Base-by-base conservation (phyloP, 495 filamentous ascomycete genomes). In the Pyrenula massariospora region DNA sequence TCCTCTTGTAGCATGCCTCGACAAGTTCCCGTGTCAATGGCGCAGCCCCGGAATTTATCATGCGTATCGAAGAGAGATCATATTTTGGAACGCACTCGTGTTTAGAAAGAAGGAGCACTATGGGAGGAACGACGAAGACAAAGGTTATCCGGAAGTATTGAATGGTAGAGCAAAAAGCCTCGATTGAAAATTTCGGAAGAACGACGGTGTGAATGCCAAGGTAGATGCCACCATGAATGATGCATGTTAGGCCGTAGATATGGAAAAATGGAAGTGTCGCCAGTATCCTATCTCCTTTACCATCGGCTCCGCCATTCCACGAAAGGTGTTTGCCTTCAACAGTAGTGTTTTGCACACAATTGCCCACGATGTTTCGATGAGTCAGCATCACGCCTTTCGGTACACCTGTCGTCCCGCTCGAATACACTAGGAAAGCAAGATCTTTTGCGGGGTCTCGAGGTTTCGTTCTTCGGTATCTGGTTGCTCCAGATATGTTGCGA, bases 301-400 rank as follows among this genome's bases (percentile, higher is more conserved):
- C 25, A 20, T 15, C 12, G 8, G 20, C n/a, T 59, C 50, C 0
- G 5, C 80, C 81, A 50, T 83, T 70, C 68, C 82, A 83, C 2
- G 65, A 73, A 57, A 89, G 64, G 50, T 86, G 74, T 0, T 70
- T 71, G 1, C 71, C 77, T 42, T 95, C 89, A 1, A 73, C 79
- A 23, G 72, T 70, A 10, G 69, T 74, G 10, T 81, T 64, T 69
- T 80, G 77, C 54, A 84, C 57, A 8, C 77, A 65, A 66, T 96
- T 93, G 59, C 88, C 70, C 2, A 92, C 75, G 52, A 96, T 83
- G 68, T 96, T 96, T 54, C 68, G 62, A 65, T 97, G 92, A 48
- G 79, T 86, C 10, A 96, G 72, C 82, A 88, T 87, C n/a, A 96
- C 92, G 19, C 92, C 92, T 70, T 97, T 96, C 1, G 93, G 91